phyloP scores from a whole-genome alignment of 345 rosid genomes.

The Eucalyptus tenuipes region DNA sequence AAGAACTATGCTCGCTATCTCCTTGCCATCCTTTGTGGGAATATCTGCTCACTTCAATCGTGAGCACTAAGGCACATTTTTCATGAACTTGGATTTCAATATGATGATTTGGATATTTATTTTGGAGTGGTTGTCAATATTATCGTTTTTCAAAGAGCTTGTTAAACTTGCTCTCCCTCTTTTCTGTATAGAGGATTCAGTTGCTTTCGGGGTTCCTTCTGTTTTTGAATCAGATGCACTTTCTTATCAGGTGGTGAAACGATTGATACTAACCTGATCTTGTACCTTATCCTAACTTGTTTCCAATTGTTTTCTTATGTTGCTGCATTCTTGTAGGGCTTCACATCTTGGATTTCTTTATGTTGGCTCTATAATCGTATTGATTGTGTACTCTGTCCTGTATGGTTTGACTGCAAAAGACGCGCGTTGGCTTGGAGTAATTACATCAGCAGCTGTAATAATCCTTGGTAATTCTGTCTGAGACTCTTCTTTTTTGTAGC shows the following conservation, averaged over 20 bases:
- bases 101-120: not conserved
- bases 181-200: not conserved
- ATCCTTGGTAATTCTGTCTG: constrained; percentile 54
- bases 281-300: not conserved
- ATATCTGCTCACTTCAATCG: not conserved
- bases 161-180: not conserved
- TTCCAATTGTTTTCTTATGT: not conserved
- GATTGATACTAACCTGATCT: not conserved
- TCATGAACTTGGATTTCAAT: not conserved
- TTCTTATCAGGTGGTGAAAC: not conserved
- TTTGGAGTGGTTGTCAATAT: not conserved
- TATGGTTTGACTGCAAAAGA: constrained; percentile 95
- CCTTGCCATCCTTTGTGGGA: not conserved
- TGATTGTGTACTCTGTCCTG: constrained; percentile 80
- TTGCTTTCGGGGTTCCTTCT: not conserved
- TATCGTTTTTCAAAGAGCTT: not conserved
- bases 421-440: constrained; percentile 91
- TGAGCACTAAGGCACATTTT: not conserved
- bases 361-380: constrained; percentile 73
- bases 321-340: constrained; percentile 48
- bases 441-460: constrained; percentile 89
- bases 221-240: not conserved
- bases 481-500: not conserved
- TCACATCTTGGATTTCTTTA: constrained; percentile 92
- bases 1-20: not conserved